These are phyloP conservation scores for Penicillium manginii DNA, from an alignment of 495 filamentous ascomycete species.

Conservation along the genomic window DNA sequence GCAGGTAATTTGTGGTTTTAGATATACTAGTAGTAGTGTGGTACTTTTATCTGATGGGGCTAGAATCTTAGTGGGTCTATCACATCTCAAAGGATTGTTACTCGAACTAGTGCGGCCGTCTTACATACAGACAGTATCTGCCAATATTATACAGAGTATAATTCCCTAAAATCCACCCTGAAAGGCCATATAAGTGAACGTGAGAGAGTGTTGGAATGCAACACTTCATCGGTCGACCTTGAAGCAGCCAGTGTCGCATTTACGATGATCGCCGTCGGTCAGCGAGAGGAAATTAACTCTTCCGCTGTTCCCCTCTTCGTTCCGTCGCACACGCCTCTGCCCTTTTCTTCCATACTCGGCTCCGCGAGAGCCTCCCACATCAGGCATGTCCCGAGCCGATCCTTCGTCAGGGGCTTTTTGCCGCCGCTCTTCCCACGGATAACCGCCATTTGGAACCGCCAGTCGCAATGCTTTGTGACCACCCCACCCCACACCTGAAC, in stretches of 20 bases:
- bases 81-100: too few relatives aligned
- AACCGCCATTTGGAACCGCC: not conserved
- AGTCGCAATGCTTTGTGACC: not conserved
- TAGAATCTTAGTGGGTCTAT: too few relatives aligned
- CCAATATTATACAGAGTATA: too few relatives aligned
- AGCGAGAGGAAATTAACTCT: not conserved
- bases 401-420: constrained; percentile 9
- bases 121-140: too few relatives aligned
- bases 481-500: not conserved
- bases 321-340: not conserved
- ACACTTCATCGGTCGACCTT: too few relatives aligned
- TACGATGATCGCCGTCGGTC: not conserved
- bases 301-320: not conserved
- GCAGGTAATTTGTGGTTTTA: too few relatives aligned
- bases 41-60: too few relatives aligned
- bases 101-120: too few relatives aligned
- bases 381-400: constrained; percentile 5
- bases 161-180: too few relatives aligned
- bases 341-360: not conserved
- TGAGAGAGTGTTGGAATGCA: too few relatives aligned
- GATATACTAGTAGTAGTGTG: too few relatives aligned
- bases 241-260: not conserved
- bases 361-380: not conserved
- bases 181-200: too few relatives aligned
- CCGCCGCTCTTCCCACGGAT: constrained; percentile 1